Evolutionary conservation across 1,284 basidiomycete species (phyloP), one percentile per base, ranked within the genome.

Genomic region (Earliella scabrosa): DNA sequence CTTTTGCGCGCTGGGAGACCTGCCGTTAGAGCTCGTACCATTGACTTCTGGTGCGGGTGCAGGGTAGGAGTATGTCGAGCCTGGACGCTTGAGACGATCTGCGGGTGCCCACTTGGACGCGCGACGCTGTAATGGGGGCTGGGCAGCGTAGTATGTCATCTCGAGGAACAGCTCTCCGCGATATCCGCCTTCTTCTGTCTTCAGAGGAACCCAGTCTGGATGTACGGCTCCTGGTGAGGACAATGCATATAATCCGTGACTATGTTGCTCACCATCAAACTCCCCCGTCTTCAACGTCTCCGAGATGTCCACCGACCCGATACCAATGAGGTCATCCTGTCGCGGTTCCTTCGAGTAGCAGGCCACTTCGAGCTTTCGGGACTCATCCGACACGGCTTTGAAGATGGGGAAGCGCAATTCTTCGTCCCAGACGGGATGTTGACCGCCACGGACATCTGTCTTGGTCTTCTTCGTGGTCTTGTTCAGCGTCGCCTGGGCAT

Each of bases 391-490:
- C 1, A 70, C 68, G 38, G 75, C 73, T 66, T 79, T 82, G 59
- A 77, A 69, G 35, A 92, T 75, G 1, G 82, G 77, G 63, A 89
- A 81, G 48, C 87, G 79, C 34, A 90, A 66, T 66, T 92, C 89
- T 41, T 82, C 80, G 64, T 92, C 89, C 90, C 90, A 92, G 35
- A 85, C 79, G 4, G 89, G 90, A 70, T 88, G 86, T 60, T 92
- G 89, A 1, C 90, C 89, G 10, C 89, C 90, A 70, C 85, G 89
- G 52, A 81, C 72, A 59, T 89, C 87, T 49, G 83, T 75, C 39
- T 78, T 74, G 2, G 88, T 90, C 53, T 77, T 77, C 68, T 87
- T 81, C 27, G 76, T 80, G 9, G 68, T 70, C 24, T 82, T 84
- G 20, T 69, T 66, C 34, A 77, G 59, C 26, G 69, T 66, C 31